Evolutionary conservation across 2,329 filamentous ascomycete genomes (phyloP).

Genomic region (Ampelomyces quisqualis): DNA sequence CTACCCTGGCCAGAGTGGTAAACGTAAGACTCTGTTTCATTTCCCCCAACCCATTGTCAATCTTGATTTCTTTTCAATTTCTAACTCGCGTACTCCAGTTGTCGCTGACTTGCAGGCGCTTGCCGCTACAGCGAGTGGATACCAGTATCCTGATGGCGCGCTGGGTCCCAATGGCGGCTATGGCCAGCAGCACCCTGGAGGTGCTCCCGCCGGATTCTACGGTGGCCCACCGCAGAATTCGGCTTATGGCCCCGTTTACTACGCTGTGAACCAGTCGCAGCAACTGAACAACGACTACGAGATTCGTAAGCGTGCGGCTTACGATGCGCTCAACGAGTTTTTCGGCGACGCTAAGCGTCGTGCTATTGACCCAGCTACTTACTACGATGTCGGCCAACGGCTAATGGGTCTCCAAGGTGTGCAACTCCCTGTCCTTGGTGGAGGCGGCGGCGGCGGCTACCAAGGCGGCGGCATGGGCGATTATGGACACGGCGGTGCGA

Average conservation of each 20-base stretch:
- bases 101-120: slow-evolving; percentile 52
- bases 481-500: slow-evolving; percentile 56
- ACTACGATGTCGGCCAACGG: slow-evolving; percentile 85
- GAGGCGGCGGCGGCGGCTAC: slow-evolving; percentile 24
- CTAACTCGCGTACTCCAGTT: slow-evolving; percentile 42
- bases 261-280: slow-evolving; percentile 67
- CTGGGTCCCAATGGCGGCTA: slow-evolving; percentile 41
- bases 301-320: slow-evolving; percentile 73
- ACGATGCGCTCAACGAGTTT: slow-evolving; percentile 88
- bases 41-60: slow-evolving; percentile 1
- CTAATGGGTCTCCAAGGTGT: slow-evolving; percentile 77
- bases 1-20: slow-evolving; percentile 42
- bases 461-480: slow-evolving; percentile 49
- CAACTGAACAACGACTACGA: slow-evolving; percentile 70
- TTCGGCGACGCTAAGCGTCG: slow-evolving; percentile 91
- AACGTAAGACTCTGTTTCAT: slow-evolving; percentile 39
- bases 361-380: slow-evolving; percentile 85
- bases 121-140: slow-evolving; percentile 52
- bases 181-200: slow-evolving; percentile 56
- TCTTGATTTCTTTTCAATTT: slow-evolving; percentile 27
- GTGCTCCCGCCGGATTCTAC: slow-evolving; percentile 51
- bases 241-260: slow-evolving; percentile 72
- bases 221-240: slow-evolving; percentile 56
- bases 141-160: slow-evolving; percentile 49
- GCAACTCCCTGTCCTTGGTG: slow-evolving; percentile 49